Conservation (phyloP, 306 rosid genomes). For the Oemleria cerasiformis region DNA sequence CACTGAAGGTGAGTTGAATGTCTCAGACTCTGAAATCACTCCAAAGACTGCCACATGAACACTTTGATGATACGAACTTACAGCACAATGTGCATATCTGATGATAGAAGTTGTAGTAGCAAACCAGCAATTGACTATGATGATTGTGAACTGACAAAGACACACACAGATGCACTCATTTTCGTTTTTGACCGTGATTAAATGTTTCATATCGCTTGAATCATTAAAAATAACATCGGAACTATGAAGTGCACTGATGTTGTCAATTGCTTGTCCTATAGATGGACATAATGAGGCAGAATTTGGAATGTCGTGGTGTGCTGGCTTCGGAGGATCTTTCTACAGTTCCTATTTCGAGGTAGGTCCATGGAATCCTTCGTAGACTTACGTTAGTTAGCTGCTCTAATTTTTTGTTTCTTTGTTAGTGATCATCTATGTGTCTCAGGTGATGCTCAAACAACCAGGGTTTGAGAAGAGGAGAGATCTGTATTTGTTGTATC, state of each 20-base stretch:
- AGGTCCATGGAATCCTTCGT: not conserved
- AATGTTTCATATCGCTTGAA: not conserved
- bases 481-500: conserved; percentile 85
- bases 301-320: conserved; percentile 98
- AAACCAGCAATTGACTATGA: not conserved
- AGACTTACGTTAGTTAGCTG: not conserved
- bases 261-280: conserved; percentile 28
- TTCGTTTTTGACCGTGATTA: not conserved
- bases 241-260: not conserved
- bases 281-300: conserved; percentile 96
- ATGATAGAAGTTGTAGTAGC: not conserved
- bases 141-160: not conserved
- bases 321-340: conserved; percentile 91
- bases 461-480: conserved; percentile 82
- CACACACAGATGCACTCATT: not conserved
- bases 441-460: conserved; percentile 87
- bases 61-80: not conserved
- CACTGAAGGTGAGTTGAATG: not conserved
- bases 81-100: not conserved
- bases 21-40: not conserved
- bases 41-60: not conserved
- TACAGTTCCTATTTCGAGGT: conserved; percentile 86
- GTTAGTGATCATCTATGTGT: not conserved
- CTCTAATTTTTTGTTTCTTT: not conserved
- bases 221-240: not conserved